Conservation (phyloP, 352 stramenopile species). For the Vaucheria bursata region DNA sequence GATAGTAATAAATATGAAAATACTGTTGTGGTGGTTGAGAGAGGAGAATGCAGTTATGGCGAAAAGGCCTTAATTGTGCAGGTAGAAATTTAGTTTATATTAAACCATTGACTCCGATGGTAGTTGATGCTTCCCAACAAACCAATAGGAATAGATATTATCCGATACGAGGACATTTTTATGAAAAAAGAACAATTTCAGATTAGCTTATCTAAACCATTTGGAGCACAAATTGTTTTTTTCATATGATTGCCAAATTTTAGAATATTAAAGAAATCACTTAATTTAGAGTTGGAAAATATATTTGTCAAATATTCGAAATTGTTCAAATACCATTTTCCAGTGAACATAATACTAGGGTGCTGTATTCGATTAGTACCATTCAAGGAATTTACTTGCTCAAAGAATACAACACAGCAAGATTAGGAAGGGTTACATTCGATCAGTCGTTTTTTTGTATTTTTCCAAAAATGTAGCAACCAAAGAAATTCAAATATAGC, state of each 20-base stretch:
- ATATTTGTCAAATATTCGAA: too few relatives aligned
- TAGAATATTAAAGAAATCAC: neutral
- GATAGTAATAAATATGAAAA: neutral
- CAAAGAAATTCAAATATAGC: too few relatives aligned
- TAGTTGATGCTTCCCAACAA: neutral
- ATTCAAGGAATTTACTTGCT: too few relatives aligned
- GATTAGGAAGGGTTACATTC: too few relatives aligned
- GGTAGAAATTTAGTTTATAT: conserved; percentile 15
- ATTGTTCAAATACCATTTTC: too few relatives aligned
- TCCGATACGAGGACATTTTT: too few relatives aligned
- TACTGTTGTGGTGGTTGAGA: conserved; percentile 19
- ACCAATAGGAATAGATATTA: neutral
- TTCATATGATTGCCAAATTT: neutral
- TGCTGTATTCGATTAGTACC: too few relatives aligned
- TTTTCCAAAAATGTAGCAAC: too few relatives aligned
- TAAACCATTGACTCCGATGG: neutral
- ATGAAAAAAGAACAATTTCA: neutral
- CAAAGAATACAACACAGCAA: too few relatives aligned
- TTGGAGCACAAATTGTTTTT: neutral
- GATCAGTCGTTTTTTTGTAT: too few relatives aligned
- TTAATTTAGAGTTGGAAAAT: too few relatives aligned
- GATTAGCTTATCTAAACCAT: neutral
- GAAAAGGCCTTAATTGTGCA: conserved; percentile 37
- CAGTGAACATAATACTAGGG: too few relatives aligned
- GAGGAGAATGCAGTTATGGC: conserved; percentile 36